Evolutionary conservation across 768 basidiomycete genomes (phyloP).

Genomic region (Lactarius psammicola): DNA sequence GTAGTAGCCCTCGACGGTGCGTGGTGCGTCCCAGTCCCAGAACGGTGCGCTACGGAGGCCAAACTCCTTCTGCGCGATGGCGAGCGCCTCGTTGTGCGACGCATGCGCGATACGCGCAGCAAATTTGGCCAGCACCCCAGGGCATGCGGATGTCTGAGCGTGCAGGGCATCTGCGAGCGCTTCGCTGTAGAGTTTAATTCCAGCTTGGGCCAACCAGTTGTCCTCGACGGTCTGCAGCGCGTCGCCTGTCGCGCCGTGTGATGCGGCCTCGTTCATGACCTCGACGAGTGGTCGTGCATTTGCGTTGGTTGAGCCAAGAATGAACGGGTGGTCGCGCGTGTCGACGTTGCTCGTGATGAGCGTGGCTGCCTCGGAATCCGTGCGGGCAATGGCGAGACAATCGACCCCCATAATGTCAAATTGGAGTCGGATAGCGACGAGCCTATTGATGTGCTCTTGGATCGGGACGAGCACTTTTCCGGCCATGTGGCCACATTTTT

Average conservation of each 20-base stretch:
- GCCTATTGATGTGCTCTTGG: constrained; percentile 95
- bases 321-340: constrained; percentile 95
- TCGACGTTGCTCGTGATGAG: constrained; percentile 97
- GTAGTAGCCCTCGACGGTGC: constrained; percentile 96
- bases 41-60: constrained; percentile 70
- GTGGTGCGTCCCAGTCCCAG: constrained; percentile 94
- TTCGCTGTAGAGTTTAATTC: constrained; percentile 74
- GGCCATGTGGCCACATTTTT: constrained; percentile 95
- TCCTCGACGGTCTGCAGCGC: constrained; percentile 88
- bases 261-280: constrained; percentile 83
- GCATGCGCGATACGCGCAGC: constrained; percentile 57
- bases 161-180: constrained; percentile 65
- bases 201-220: constrained; percentile 76
- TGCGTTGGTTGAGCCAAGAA: constrained; percentile 86
- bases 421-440: constrained; percentile 95
- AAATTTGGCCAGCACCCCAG: constrained; percentile 59
- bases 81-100: constrained; percentile 67
- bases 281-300: constrained; percentile 64
- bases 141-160: constrained; percentile 51
- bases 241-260: constrained; percentile 72
- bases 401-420: constrained; percentile 98
- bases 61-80: constrained; percentile 77
- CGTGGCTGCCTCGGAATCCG: constrained; percentile 97
- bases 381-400: constrained; percentile 90
- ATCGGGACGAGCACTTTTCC: constrained; percentile 97